Base-by-base conservation (phyloP, 1,284 basidiomycete genomes). In the Ustilago shanxiensis region DNA sequence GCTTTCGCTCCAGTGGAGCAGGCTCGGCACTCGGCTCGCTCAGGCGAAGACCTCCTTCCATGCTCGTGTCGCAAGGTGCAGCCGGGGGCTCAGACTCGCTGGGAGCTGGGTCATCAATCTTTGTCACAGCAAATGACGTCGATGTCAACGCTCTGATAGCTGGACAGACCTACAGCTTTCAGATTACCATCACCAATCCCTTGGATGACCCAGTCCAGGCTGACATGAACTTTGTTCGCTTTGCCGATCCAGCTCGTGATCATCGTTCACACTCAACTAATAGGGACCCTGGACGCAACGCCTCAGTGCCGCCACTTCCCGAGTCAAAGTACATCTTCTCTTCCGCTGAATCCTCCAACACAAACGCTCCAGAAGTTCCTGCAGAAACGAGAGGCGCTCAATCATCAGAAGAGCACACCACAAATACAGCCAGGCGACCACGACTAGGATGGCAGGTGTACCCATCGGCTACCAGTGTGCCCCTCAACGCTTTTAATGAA, bases 191-290 rank as follows among this genome's bases (percentile, higher is more conserved):
- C 13, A 56, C 74, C 14, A 85, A 85, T 35, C 83, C 83, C 8
- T 66, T 82, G 8, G 77, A 80, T 60, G 83, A 85, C 39, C 55
- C 79, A 9, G 79, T 85, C 53, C 65, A 66, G 20, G 65, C 83
- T 28, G 58, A 57, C 11, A 29, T 85, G 49, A 61, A 45, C 29
- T 61, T 82, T 29, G 77, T 72, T 26, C 60, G 75, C 28, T 71
- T 63, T 26, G 68, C 69, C 13, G 44, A 61, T 55, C 35, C 69
- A 2, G 10, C n/a, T 26, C 57, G 37, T 16, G 33, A 41, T 14
- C 18, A 20, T 22, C 35, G 35, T 8, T 54, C 33, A 8, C 26
- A 29, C 4, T 14, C 28, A 44, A 35, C 41, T 18, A 24, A 13
- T 6, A 52, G 26, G 6, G 13, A 31, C 2, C 33, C 29, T 54